phyloP scores from a whole-genome alignment of 2,329 filamentous ascomycete species.

The Colletotrichum lini region DNA sequence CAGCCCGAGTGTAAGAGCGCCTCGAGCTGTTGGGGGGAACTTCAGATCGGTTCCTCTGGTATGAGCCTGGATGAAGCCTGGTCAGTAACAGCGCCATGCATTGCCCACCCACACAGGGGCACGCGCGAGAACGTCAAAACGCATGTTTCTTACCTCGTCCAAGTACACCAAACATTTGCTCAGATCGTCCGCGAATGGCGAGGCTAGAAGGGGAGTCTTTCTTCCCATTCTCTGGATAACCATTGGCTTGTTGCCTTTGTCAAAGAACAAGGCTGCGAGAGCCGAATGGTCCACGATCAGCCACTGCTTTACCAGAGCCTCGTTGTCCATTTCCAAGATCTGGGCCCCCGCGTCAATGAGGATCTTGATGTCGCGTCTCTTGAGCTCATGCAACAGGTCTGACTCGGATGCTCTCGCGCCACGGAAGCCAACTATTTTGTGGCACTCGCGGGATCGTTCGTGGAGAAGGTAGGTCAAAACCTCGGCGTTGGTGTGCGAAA shows the following conservation, averaged over 20 bases:
- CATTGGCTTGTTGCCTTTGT: conserved; percentile 59
- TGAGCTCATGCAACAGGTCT: conserved; percentile 59
- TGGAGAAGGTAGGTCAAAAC: conserved; percentile 73
- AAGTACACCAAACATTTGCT: conserved; percentile 69
- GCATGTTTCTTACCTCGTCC: conserved; percentile 58
- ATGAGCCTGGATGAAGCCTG: conserved; percentile 57
- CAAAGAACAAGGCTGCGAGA: conserved; percentile 69
- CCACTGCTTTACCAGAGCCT: conserved; percentile 64
- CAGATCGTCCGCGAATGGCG: conserved; percentile 69
- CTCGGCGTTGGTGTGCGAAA: conserved; percentile 74
- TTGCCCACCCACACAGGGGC: not conserved
- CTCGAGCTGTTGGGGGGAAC: conserved; percentile 61
- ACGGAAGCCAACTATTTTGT: conserved; percentile 46
- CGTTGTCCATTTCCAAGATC: conserved; percentile 73
- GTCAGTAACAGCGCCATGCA: not conserved
- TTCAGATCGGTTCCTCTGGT: conserved; percentile 73
- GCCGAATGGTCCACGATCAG: conserved; percentile 60
- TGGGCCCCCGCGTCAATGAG: conserved; percentile 77
- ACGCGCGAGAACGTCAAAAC: too few relatives aligned
- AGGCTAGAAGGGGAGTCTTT: conserved; percentile 63
- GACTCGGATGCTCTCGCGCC: conserved; percentile 56
- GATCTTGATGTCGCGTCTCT: conserved; percentile 58
- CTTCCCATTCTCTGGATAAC: conserved; percentile 57
- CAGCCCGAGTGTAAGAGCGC: conserved; percentile 69
- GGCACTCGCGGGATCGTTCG: conserved; percentile 64